Evolutionary conservation across 73 alveolate genomes (phyloP).

Genomic region (Tetrahymena borealis): DNA sequence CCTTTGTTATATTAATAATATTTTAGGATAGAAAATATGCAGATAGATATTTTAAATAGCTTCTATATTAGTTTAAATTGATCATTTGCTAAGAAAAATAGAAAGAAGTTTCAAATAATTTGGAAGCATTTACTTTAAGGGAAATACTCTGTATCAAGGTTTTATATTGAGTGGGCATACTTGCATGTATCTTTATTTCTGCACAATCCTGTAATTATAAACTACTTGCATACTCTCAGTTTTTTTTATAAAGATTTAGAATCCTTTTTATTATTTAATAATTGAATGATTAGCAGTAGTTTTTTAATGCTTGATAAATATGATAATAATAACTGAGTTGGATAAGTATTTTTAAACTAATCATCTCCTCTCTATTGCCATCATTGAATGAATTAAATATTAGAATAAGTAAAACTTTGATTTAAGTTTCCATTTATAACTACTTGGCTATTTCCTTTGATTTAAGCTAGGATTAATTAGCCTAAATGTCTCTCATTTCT

Average conservation of each 20-base stretch:
- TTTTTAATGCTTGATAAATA: too few relatives aligned
- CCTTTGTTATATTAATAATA: background rate
- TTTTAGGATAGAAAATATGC: too few relatives aligned
- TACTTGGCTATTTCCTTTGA: background rate
- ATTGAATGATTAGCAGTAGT: background rate
- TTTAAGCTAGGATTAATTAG: background rate
- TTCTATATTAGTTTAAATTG: too few relatives aligned
- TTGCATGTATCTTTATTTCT: background rate
- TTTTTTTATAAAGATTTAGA: background rate
- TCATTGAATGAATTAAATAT: too few relatives aligned
- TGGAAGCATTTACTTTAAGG: background rate
- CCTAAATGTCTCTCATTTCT: background rate
- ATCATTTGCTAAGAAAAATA: too few relatives aligned
- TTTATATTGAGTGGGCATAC: background rate
- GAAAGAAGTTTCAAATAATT: background rate
- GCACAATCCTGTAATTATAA: background rate
- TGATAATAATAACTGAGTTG: too few relatives aligned
- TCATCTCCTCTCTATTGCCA: too few relatives aligned
- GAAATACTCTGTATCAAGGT: background rate
- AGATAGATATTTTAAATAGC: too few relatives aligned
- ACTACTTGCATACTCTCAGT: background rate
- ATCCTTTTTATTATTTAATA: background rate
- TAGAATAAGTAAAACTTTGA: background rate
- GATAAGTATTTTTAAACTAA: too few relatives aligned
- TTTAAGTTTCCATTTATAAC: background rate